These are phyloP conservation scores for Nidularia pulvinata DNA, from an alignment of 768 basidiomycete genomes.

Conservation along the genomic window DNA sequence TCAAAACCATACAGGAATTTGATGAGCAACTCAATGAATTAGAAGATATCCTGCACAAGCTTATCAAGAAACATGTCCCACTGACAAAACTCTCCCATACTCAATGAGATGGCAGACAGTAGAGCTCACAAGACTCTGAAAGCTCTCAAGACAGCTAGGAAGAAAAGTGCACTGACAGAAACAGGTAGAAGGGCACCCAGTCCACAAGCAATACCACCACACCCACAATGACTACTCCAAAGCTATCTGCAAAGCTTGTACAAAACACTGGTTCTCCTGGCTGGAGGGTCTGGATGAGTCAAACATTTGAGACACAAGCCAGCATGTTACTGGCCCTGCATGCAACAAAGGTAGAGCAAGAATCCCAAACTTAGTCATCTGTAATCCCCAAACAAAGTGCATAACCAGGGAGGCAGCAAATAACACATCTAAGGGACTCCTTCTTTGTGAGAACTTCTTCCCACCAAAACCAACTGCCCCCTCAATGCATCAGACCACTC, in stretches of 20 bases:
- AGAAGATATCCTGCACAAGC: neutral
- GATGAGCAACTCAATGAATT: too few relatives aligned
- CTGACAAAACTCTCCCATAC: neutral
- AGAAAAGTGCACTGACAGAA: neutral
- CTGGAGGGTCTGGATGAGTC: constrained; percentile 12
- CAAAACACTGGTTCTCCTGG: constrained; percentile 19
- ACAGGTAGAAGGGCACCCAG: neutral
- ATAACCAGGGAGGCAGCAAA: constrained; percentile 1
- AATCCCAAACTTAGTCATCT: constrained; percentile 13
- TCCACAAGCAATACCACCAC: neutral
- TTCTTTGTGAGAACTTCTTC: constrained; percentile 20
- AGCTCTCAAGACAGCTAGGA: neutral
- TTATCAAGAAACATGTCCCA: neutral
- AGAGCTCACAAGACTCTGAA: neutral
- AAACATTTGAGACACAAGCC: constrained; percentile 14
- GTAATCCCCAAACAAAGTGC: neutral
- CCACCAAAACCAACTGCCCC: neutral
- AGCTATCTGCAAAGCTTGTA: constrained; percentile 12
- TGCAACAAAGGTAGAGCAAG: constrained; percentile 16
- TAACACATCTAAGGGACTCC: constrained; percentile 10
- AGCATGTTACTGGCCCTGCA: constrained; percentile 6
- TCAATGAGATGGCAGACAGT: neutral
- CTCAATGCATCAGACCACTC: constrained; percentile 11
- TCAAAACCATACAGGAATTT: too few relatives aligned
- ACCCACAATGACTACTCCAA: constrained; percentile 10